Conservation (phyloP, 164 flowering plant genomes). For the Stephania yunnanensis region DNA sequence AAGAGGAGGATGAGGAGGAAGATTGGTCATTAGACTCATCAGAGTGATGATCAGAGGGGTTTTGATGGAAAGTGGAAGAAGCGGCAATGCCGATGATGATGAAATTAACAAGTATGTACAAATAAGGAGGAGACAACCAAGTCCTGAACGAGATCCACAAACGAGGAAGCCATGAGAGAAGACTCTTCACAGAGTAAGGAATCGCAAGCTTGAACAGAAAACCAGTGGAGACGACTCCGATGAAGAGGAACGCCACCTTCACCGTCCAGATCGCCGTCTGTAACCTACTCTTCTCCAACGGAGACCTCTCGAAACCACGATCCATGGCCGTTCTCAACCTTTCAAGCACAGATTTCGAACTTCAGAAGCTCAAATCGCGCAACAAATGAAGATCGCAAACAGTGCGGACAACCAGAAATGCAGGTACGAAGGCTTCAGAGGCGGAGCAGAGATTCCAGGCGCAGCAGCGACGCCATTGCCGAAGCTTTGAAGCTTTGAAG, state of each 20-base stretch:
- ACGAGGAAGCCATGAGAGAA: conserved; percentile 26
- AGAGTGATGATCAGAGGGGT: neutral
- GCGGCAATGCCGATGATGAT: conserved; percentile 71
- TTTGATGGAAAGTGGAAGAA: conserved; percentile 38
- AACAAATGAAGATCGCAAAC: neutral
- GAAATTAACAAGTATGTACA: conserved; percentile 56
- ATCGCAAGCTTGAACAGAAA: conserved; percentile 22
- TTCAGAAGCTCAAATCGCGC: neutral
- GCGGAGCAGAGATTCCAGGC: conserved; percentile 12
- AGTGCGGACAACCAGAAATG: neutral
- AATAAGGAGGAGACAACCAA: conserved; percentile 61
- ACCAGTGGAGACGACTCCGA: conserved; percentile 22
- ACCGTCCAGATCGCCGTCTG: conserved; percentile 22
- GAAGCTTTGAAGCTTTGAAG: conserved; percentile 16
- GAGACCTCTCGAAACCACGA: conserved; percentile 6
- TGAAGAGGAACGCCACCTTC: conserved; percentile 13
- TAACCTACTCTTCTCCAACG: conserved; percentile 8
- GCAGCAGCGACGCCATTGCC: conserved; percentile 18
- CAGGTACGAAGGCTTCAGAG: conserved; percentile 1
- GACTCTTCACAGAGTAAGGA: conserved; percentile 17
- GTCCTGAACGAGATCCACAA: conserved; percentile 33
- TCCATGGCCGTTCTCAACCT: conserved; percentile 9
- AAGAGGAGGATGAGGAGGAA: no score
- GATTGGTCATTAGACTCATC: neutral
- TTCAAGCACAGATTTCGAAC: neutral